Conservation (phyloP, 805 yeast genomes). For the Wickerhamiella nectarea region DNA sequence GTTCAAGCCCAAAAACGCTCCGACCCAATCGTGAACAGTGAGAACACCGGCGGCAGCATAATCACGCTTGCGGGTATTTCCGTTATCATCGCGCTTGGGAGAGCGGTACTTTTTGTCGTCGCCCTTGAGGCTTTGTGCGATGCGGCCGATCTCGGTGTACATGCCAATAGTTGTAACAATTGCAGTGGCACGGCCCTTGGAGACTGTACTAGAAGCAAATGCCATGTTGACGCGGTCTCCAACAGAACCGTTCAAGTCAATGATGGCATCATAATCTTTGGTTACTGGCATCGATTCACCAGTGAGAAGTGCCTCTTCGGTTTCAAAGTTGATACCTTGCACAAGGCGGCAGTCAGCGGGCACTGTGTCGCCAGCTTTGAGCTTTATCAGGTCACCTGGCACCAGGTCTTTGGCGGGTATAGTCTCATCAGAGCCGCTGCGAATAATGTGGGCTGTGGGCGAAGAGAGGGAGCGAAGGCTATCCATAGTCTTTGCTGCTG, state of each 20-base stretch:
- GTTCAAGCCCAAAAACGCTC: conserved; percentile 59
- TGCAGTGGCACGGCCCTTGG: conserved; percentile 92
- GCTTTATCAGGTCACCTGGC: conserved; percentile 58
- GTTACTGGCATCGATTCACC: conserved; percentile 78
- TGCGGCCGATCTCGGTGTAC: conserved; percentile 81
- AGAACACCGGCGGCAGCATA: conserved; percentile 35
- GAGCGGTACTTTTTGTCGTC: conserved; percentile 28
- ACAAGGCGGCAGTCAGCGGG: conserved; percentile 81
- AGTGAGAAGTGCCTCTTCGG: conserved; percentile 74
- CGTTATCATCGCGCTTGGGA: conserved; percentile 33
- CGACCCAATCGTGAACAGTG: conserved; percentile 41
- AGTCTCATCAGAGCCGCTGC: conserved; percentile 44
- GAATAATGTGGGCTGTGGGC: conserved; percentile 53
- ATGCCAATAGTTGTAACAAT: conserved; percentile 79
- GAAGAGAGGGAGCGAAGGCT: conserved; percentile 53
- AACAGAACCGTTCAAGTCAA: conserved; percentile 20
- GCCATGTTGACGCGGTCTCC: conserved; percentile 68
- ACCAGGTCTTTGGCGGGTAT: conserved; percentile 68
- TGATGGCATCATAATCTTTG: conserved; percentile 30
- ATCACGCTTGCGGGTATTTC: conserved; percentile 32
- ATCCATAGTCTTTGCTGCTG: conserved; percentile 70
- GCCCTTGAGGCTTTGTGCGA: conserved; percentile 39
- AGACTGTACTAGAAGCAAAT: conserved; percentile 86
- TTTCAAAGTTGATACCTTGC: conserved; percentile 70
- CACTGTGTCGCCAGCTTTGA: conserved; percentile 70